Evolutionary conservation across 2,329 filamentous ascomycete species (phyloP).

Genomic region (Botrytis aclada): DNA sequence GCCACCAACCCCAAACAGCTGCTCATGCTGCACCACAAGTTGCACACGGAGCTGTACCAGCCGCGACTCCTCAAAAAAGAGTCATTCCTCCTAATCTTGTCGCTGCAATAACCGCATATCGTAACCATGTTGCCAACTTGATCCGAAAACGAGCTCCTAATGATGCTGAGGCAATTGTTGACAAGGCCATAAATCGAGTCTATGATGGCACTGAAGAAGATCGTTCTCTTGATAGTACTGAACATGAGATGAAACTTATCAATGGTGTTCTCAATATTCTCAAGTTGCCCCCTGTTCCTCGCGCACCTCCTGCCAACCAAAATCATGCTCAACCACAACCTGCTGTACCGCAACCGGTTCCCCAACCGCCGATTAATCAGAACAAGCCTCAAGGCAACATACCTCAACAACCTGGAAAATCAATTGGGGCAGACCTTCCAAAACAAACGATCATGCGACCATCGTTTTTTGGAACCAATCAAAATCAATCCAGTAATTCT

Average conservation of each 20-base stretch:
- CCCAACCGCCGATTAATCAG: constrained; percentile 27
- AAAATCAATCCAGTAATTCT: constrained; percentile 26
- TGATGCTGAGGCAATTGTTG: constrained; percentile 34
- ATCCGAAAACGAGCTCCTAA: constrained; percentile 23
- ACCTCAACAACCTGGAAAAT: constrained; percentile 24
- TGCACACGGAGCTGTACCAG: background rate
- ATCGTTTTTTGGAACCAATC: constrained; percentile 30
- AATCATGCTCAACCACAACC: constrained; percentile 16
- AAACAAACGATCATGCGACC: constrained; percentile 33
- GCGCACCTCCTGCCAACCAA: background rate
- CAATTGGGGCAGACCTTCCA: constrained; percentile 25
- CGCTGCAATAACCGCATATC: constrained; percentile 31
- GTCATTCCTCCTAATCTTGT: background rate
- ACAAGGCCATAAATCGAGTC: constrained; percentile 35
- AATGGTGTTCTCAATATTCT: constrained; percentile 22
- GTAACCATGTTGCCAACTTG: constrained; percentile 24
- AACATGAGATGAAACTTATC: constrained; percentile 32
- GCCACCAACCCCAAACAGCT: constrained; percentile 5
- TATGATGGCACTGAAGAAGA: constrained; percentile 29
- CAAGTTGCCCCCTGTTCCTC: constrained; percentile 9
- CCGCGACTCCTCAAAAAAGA: background rate
- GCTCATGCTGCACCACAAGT: background rate
- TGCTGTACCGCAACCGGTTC: constrained; percentile 17
- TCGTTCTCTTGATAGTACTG: constrained; percentile 27
- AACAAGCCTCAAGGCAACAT: constrained; percentile 25